Percentiles rank a stretch among this genome's conserved stretches.
phyloP scores from a whole-genome alignment of 208 protist species.

The Trypanosoma cruzi region DNA sequence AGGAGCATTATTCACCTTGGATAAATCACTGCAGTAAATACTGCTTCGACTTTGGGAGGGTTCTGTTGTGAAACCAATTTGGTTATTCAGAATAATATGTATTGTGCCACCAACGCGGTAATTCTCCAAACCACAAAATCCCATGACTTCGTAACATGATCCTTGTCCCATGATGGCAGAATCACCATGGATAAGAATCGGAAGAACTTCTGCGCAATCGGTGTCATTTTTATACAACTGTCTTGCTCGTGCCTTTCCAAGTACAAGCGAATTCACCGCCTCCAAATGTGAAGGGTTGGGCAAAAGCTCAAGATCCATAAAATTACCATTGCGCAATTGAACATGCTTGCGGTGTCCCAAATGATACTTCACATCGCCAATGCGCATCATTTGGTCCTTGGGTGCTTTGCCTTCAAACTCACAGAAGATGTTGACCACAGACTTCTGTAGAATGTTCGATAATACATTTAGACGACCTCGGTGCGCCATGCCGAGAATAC shows the following conservation, averaged over 20 bases:
- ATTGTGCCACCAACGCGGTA: conserved; percentile 98
- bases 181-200: conserved; percentile 97
- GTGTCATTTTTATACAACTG: conserved; percentile 87
- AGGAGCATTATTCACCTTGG: conserved; percentile 94
- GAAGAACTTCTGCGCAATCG: conserved; percentile 69
- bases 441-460: conserved; percentile 96
- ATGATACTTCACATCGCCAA: conserved; percentile 98
- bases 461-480: conserved; percentile 97
- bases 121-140: conserved; percentile 92
- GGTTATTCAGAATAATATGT: conserved; percentile 99
- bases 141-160: conserved; percentile 97
- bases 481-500: conserved; percentile 98
- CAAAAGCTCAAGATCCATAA: conserved; percentile 95
- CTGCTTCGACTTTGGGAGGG: conserved; percentile 90
- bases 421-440: conserved; percentile 83
- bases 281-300: conserved; percentile 99
- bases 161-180: conserved; percentile 97
- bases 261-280: conserved; percentile 98
- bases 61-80: conserved; percentile 98
- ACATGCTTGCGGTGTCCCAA: conserved; percentile 89
- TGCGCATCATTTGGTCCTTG: conserved; percentile 37
- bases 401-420: conserved; percentile 87
- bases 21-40: conserved; percentile 97
- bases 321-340: conserved; percentile 68
- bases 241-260: conserved; percentile 96